phyloP scores from a whole-genome alignment of 2,329 filamentous ascomycete genomes.

The Neonectria sp. region DNA sequence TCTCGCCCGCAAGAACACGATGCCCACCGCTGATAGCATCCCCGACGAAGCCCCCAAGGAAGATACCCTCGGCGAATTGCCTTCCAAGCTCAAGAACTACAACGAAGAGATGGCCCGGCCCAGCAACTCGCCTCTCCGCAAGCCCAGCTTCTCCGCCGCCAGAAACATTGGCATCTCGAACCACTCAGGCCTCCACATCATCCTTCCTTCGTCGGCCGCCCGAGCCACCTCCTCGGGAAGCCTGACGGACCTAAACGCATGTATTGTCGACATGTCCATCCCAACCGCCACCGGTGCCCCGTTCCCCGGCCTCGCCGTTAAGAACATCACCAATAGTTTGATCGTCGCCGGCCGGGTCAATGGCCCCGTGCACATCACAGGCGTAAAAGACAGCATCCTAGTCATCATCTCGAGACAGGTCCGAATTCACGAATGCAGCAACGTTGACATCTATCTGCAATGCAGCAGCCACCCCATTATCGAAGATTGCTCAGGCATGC shows the following conservation, averaged over 20 bases:
- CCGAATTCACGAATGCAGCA: slow-evolving; percentile 88
- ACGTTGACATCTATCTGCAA: slow-evolving; percentile 87
- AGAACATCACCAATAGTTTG: slow-evolving; percentile 78
- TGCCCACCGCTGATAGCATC: slow-evolving; percentile 20
- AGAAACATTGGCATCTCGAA: slow-evolving; percentile 75
- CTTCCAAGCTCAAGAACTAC: slow-evolving; percentile 64
- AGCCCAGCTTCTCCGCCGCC: slow-evolving; percentile 75
- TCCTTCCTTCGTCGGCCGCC: slow-evolving; percentile 79
- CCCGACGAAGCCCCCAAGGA: slow-evolving; percentile 38
- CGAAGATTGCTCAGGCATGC: slow-evolving; percentile 85
- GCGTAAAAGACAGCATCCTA: slow-evolving; percentile 79
- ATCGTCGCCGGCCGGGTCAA: slow-evolving; percentile 84
- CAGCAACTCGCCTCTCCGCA: slow-evolving; percentile 62
- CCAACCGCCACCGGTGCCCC: slow-evolving; percentile 70
- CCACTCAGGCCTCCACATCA: slow-evolving; percentile 80
- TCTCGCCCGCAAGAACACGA: slow-evolving; percentile 48
- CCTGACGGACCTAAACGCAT: slow-evolving; percentile 77
- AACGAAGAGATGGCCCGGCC: slow-evolving; percentile 68
- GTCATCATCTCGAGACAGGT: slow-evolving; percentile 90
- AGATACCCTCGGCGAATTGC: slow-evolving; percentile 57
- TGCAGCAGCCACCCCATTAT: slow-evolving; percentile 92
- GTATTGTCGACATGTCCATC: slow-evolving; percentile 85
- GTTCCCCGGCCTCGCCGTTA: slow-evolving; percentile 79
- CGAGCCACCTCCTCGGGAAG: slow-evolving; percentile 81
- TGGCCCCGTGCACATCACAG: slow-evolving; percentile 88